These are phyloP conservation scores for Henckelia pumila DNA, from an alignment of 257 asterid genomes.

Conservation along the genomic window DNA sequence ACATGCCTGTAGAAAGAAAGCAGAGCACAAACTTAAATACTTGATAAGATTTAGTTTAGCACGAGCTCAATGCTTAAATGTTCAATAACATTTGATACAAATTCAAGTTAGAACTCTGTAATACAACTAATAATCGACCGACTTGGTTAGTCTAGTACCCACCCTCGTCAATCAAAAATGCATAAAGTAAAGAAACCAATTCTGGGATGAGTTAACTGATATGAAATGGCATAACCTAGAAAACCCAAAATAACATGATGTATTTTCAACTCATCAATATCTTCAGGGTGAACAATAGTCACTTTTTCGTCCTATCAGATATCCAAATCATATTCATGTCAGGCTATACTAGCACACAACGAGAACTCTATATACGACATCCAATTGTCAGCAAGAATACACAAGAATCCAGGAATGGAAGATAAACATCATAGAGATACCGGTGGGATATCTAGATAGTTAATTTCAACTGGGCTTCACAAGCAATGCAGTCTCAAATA, in stretches of 20 bases:
- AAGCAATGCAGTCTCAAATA: neutral
- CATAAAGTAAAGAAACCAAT: too few relatives aligned
- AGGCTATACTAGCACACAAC: neutral
- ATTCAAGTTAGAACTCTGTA: neutral
- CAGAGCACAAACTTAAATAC: too few relatives aligned
- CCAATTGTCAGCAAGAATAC: neutral
- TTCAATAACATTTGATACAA: too few relatives aligned
- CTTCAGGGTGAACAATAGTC: too few relatives aligned
- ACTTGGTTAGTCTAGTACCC: too few relatives aligned
- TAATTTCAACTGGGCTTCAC: neutral
- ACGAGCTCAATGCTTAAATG: too few relatives aligned
- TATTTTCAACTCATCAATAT: neutral
- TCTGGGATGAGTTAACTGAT: neutral
- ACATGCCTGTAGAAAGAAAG: too few relatives aligned
- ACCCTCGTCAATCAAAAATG: neutral
- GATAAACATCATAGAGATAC: neutral
- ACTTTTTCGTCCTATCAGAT: too few relatives aligned
- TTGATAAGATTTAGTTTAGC: too few relatives aligned
- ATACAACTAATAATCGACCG: too few relatives aligned
- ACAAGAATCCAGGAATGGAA: neutral
- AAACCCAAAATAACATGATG: neutral
- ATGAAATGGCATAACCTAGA: neutral
- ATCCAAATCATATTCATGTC: neutral
- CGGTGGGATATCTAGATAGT: neutral
- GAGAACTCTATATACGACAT: too few relatives aligned